Conservation (phyloP, 169 alveolate genomes). For the Plasmodium malariae region DNA sequence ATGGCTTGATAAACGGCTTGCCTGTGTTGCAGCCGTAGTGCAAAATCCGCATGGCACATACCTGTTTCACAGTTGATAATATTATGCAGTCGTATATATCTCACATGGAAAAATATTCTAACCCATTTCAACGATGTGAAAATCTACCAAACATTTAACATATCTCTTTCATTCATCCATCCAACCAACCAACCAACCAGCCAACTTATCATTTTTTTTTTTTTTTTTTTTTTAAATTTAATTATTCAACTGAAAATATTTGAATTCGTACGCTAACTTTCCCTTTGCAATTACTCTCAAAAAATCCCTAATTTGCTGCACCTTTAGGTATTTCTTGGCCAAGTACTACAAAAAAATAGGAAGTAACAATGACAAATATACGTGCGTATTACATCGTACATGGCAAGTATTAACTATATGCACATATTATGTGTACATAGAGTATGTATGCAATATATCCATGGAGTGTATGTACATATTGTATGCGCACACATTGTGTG, state of each 20-base stretch:
- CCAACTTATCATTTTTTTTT: background rate
- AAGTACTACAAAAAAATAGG: conserved; percentile 90
- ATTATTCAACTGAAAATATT: conserved; percentile 94
- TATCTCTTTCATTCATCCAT: background rate
- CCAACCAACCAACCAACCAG: background rate
- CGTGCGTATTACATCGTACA: no score
- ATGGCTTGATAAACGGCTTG: no score
- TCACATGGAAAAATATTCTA: background rate
- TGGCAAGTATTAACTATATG: no score
- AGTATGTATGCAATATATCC: no score
- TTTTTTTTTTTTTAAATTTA: conserved; percentile 84
- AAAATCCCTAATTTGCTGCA: conserved; percentile 97
- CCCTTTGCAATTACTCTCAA: conserved; percentile 96
- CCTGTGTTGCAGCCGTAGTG: no score
- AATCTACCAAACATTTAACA: background rate
- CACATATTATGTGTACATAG: no score
- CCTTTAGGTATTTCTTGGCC: conserved; percentile 98
- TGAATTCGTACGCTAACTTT: conserved; percentile 93
- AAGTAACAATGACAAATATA: background rate
- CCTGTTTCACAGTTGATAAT: no score
- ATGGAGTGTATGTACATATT: background rate
- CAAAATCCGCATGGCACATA: no score
- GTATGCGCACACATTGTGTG: background rate
- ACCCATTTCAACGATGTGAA: no score
- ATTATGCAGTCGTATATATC: no score